phyloP scores from a whole-genome alignment of 2,329 filamentous ascomycete species.

The Cordyceps javanica region DNA sequence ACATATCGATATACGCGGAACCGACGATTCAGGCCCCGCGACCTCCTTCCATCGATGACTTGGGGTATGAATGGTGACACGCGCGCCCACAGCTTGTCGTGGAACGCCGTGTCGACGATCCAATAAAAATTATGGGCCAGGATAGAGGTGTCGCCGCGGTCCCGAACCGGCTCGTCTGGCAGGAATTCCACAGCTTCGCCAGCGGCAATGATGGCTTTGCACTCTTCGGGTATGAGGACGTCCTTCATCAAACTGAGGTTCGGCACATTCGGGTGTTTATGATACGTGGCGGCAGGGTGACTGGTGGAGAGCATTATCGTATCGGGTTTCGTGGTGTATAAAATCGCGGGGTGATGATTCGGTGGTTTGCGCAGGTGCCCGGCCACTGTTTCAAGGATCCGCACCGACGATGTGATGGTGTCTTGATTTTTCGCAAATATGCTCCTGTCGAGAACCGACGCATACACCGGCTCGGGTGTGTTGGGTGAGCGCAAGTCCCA shows the following conservation, averaged over 20 bases:
- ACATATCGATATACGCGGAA: constrained; percentile 70
- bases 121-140: constrained; percentile 71
- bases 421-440: constrained; percentile 39
- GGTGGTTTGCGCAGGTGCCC: constrained; percentile 58
- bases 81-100: constrained; percentile 56
- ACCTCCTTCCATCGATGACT: constrained; percentile 47
- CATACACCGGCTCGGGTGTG: constrained; percentile 41
- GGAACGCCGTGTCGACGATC: constrained; percentile 58
- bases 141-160: constrained; percentile 59
- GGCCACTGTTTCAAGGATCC: constrained; percentile 55
- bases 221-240: constrained; percentile 56
- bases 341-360: constrained; percentile 59
- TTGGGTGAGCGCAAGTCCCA: constrained; percentile 52
- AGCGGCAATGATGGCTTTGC: constrained; percentile 59
- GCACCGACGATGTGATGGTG: constrained; percentile 37
- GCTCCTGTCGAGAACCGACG: constrained; percentile 52
- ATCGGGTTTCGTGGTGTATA: constrained; percentile 55
- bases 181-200: constrained; percentile 60
- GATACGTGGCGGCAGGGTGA: constrained; percentile 42
- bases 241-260: constrained; percentile 54
- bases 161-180: constrained; percentile 60
- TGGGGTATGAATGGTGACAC: constrained; percentile 53
- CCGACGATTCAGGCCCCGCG: constrained; percentile 59
- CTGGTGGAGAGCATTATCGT: constrained; percentile 45
- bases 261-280: constrained; percentile 57